Percentiles rank a stretch among this genome's conserved stretches.
Conservation (phyloP, 805 yeast genomes). For the Candida coquimbonensis region DNA sequence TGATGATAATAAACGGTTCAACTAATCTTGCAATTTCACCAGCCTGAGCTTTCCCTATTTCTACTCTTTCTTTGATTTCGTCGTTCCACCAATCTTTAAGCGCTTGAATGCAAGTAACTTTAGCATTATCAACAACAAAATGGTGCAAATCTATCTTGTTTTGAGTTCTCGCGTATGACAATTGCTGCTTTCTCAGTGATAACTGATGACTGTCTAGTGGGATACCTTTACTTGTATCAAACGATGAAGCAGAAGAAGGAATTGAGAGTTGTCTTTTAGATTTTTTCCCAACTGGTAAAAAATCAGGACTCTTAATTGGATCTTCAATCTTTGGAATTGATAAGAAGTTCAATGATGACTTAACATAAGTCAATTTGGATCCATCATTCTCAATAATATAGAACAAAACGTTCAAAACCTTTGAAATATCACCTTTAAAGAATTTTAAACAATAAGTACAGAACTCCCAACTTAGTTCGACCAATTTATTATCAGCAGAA, state of each 20-base stretch:
- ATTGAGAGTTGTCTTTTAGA: conserved; percentile 1
- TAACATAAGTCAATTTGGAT: conserved; percentile 23
- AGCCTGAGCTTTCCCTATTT: conserved; percentile 29
- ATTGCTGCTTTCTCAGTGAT: conserved; percentile 9
- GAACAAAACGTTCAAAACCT: conserved; percentile 31
- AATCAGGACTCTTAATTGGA: not conserved
- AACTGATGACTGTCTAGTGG: conserved; percentile 8
- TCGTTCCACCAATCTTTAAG: conserved; percentile 56
- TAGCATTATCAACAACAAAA: conserved; percentile 41
- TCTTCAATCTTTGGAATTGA: not conserved
- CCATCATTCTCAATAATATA: conserved; percentile 27
- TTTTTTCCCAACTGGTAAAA: not conserved
- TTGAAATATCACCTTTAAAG: conserved; percentile 37
- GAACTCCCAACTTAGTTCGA: conserved; percentile 32
- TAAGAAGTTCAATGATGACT: conserved; percentile 3
- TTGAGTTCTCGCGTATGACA: conserved; percentile 13
- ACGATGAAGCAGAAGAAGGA: not conserved
- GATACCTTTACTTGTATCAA: not conserved
- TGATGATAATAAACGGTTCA: conserved; percentile 40
- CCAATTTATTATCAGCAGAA: conserved; percentile 28
- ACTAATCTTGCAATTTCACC: conserved; percentile 34
- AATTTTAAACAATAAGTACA: conserved; percentile 32
- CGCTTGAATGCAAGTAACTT: conserved; percentile 27
- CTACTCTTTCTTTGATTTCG: conserved; percentile 40
- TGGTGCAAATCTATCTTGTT: conserved; percentile 51